phyloP scores from a whole-genome alignment of 306 rosid species.

The Corylus heterophylla region DNA sequence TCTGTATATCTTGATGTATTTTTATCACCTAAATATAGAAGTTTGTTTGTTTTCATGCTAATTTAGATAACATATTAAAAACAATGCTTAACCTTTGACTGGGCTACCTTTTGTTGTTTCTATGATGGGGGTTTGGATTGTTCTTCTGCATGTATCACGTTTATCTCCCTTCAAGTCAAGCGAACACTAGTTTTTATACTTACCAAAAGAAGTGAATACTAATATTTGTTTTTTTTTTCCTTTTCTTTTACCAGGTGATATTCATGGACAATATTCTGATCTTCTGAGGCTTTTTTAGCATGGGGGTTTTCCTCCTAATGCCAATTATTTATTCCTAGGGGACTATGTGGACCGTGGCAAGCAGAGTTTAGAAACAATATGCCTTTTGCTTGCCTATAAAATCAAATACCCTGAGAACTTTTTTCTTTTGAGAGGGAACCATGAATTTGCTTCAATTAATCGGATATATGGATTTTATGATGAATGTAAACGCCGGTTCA shows the following conservation, averaged over 20 bases:
- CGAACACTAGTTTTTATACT: not conserved
- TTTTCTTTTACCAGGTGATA: slow-evolving; percentile 31
- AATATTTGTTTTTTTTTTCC: not conserved
- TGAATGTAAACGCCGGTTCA: slow-evolving; percentile 17
- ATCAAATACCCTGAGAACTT: too few species aligned
- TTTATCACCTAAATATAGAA: not conserved
- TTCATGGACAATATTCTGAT: slow-evolving; percentile 47
- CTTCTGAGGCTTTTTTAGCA: slow-evolving; percentile 45
- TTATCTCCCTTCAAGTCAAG: not conserved
- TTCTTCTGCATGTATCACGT: not conserved
- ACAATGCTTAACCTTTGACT: not conserved
- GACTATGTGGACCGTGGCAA: slow-evolving; percentile 48
- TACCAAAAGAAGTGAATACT: not conserved
- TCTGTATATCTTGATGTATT: not conserved
- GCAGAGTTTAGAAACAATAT: slow-evolving; percentile 16
- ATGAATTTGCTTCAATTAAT: slow-evolving; percentile 13
- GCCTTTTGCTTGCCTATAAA: too few species aligned
- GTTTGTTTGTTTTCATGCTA: not conserved
- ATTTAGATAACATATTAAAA: not conserved
- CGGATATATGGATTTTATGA: too few species aligned
- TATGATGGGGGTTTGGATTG: not conserved
- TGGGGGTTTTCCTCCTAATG: slow-evolving; percentile 43
- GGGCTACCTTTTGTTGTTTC: not conserved
- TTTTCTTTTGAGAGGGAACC: slow-evolving; percentile 31
- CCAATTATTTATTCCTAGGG: slow-evolving; percentile 9